phyloP scores from a whole-genome alignment of 2,329 filamentous ascomycete genomes.

The Chaetomium globosum region DNA sequence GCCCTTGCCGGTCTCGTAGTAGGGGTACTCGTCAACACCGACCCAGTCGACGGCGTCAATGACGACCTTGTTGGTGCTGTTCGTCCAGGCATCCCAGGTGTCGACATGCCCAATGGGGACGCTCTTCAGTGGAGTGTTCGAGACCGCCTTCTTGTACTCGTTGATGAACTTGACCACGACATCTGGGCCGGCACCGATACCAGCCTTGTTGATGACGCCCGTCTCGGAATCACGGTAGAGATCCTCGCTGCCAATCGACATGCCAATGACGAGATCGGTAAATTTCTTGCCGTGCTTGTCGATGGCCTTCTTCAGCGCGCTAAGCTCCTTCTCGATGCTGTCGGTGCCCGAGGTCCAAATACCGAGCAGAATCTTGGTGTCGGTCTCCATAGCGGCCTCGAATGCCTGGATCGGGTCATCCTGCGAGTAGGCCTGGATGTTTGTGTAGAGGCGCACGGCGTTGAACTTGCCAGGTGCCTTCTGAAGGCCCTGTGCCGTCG shows the following conservation, averaged over 20 bases:
- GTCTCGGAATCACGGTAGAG: conserved; percentile 65
- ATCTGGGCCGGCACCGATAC: conserved; percentile 61
- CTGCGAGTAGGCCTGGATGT: conserved; percentile 66
- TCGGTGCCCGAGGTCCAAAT: conserved; percentile 62
- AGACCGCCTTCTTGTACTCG: conserved; percentile 62
- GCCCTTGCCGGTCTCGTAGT: conserved; percentile 61
- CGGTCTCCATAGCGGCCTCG: conserved; percentile 66
- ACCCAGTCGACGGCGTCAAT: conserved; percentile 66
- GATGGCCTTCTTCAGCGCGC: conserved; percentile 60
- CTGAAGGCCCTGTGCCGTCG: conserved; percentile 46
- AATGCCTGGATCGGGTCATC: conserved; percentile 83
- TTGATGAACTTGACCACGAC: conserved; percentile 67
- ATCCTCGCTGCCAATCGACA: conserved; percentile 69
- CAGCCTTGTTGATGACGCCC: conserved; percentile 64
- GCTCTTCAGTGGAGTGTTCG: conserved; percentile 48
- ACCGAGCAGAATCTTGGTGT: conserved; percentile 64
- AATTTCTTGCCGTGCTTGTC: conserved; percentile 54
- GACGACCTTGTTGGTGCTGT: conserved; percentile 61
- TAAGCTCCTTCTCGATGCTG: conserved; percentile 63
- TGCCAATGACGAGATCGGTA: conserved; percentile 62
- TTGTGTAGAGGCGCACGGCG: conserved; percentile 67
- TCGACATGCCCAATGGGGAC: conserved; percentile 67
- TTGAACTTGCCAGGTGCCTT: conserved; percentile 59
- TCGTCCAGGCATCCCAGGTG: conserved; percentile 66
- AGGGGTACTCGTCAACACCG: conserved; percentile 67